A percentile compares a stretch with the other conserved stretches of the same genome.
phyloP scores from a whole-genome alignment of 345 rosid genomes.

The Tarenaya hassleriana region DNA sequence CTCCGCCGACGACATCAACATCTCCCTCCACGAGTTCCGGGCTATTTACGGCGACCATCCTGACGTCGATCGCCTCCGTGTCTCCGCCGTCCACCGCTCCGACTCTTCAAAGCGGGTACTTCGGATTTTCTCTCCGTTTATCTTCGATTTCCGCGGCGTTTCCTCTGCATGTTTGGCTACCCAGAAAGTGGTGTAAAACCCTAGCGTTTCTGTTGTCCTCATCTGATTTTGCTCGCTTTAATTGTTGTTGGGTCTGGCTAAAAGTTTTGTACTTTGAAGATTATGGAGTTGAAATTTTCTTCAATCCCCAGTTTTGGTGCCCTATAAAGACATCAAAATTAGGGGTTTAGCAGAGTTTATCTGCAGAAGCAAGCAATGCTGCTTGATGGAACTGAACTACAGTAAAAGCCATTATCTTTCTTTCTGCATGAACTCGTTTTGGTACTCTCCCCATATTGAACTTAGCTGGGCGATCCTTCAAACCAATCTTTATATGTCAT shows the following conservation, averaged over 20 bases:
- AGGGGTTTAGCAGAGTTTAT: not conserved
- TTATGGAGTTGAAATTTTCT: not conserved
- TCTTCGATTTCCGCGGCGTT: not conserved
- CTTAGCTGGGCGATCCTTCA: too few relatives aligned
- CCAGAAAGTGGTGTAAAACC: not conserved
- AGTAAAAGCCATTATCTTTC: too few relatives aligned
- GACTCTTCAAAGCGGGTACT: constrained; percentile 64
- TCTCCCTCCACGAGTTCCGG: constrained; percentile 64
- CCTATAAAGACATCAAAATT: not conserved
- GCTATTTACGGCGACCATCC: constrained; percentile 44
- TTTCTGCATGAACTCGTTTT: too few relatives aligned
- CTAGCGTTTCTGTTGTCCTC: not conserved
- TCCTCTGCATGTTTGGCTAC: constrained; percentile 24
- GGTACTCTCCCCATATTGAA: too few relatives aligned
- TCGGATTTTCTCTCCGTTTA: not conserved
- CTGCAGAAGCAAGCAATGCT: not conserved
- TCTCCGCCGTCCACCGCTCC: constrained; percentile 43
- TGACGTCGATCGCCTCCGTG: constrained; percentile 56
- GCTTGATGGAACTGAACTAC: too few relatives aligned
- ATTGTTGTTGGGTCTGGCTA: not conserved
- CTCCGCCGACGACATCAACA: constrained; percentile 49
- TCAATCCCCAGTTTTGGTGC: not conserved
- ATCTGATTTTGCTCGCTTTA: not conserved
- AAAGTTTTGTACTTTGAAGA: not conserved
- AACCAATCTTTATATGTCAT: constrained; percentile 6